Conservation (phyloP, 2,329 filamentous ascomycete genomes). For the Purpureocillium lavendulum region DNA sequence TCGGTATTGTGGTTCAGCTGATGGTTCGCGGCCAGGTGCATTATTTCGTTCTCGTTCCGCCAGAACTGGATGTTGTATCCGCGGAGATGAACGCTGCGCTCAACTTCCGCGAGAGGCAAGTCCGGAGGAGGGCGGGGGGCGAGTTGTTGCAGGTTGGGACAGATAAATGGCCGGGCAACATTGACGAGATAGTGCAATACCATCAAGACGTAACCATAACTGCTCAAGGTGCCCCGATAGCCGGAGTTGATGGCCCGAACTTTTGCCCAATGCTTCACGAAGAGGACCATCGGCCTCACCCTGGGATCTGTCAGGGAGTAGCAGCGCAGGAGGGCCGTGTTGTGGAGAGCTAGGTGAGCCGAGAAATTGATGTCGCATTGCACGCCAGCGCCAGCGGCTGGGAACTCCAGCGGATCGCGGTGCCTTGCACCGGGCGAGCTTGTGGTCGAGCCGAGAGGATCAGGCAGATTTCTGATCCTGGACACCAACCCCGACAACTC, state of each 20-base stretch:
- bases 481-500: constrained; percentile 24
- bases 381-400: constrained; percentile 67
- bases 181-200: constrained; percentile 86
- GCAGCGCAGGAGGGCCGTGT: constrained; percentile 73
- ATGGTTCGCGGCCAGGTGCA: constrained; percentile 45
- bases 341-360: constrained; percentile 74
- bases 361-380: constrained; percentile 92
- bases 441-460: constrained; percentile 40
- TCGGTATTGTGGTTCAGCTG: constrained; percentile 62
- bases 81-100: constrained; percentile 34
- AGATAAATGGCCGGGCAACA: constrained; percentile 68
- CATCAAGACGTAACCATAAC: constrained; percentile 90
- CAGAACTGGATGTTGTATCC: constrained; percentile 71
- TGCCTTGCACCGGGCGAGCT: constrained; percentile 46
- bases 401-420: constrained; percentile 63
- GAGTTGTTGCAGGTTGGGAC: constrained; percentile 69
- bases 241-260: constrained; percentile 76
- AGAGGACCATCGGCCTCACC: constrained; percentile 70
- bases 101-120: constrained; percentile 12
- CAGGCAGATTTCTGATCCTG: constrained; percentile 35
- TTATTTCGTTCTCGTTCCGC: constrained; percentile 64
- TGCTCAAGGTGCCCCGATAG: constrained; percentile 78
- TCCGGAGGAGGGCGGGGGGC: constrained; percentile 32
- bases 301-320: constrained; percentile 74
- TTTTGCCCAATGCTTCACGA: constrained; percentile 89